These are phyloP conservation scores for Tremellales sp. DNA, from an alignment of 1,284 basidiomycete genomes.

Conservation along the genomic window DNA sequence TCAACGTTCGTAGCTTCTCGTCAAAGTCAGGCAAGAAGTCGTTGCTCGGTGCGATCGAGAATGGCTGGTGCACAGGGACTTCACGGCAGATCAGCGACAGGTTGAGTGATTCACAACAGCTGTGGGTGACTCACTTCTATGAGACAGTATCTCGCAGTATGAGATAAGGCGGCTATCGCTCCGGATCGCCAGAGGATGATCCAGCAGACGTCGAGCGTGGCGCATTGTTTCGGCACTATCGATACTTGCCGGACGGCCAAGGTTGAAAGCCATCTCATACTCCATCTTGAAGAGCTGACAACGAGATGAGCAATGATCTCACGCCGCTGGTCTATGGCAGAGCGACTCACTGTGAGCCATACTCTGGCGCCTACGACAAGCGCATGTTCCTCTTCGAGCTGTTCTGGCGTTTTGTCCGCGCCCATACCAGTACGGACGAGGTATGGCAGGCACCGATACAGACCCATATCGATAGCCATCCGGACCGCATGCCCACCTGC, in stretches of 20 bases:
- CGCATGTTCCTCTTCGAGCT: conserved; percentile 64
- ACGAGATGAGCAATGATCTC: not conserved
- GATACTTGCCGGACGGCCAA: conserved; percentile 79
- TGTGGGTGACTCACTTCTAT: conserved; percentile 27
- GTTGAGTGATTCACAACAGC: too few species aligned
- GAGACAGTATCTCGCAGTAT: conserved; percentile 53
- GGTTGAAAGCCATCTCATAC: conserved; percentile 52
- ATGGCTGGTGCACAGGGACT: conserved; percentile 38
- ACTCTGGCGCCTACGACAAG: conserved; percentile 73
- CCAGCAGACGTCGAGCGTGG: conserved; percentile 67
- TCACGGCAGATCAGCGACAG: conserved; percentile 9
- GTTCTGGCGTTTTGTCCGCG: conserved; percentile 53
- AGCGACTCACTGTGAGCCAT: conserved; percentile 63
- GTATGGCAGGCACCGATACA: conserved; percentile 81
- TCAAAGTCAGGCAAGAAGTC: conserved; percentile 36
- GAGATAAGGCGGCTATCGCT: conserved; percentile 89
- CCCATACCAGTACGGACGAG: conserved; percentile 67
- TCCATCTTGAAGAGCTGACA: conserved; percentile 71
- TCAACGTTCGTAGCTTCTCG: conserved; percentile 34
- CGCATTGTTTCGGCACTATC: conserved; percentile 81
- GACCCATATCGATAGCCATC: conserved; percentile 81
- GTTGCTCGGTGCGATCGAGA: conserved; percentile 26
- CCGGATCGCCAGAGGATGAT: conserved; percentile 78
- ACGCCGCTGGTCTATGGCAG: too few species aligned
- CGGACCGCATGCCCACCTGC: conserved; percentile 70